Base-by-base conservation (phyloP, 192 early-diverging fungal species). In the Coemansia asiatica region DNA sequence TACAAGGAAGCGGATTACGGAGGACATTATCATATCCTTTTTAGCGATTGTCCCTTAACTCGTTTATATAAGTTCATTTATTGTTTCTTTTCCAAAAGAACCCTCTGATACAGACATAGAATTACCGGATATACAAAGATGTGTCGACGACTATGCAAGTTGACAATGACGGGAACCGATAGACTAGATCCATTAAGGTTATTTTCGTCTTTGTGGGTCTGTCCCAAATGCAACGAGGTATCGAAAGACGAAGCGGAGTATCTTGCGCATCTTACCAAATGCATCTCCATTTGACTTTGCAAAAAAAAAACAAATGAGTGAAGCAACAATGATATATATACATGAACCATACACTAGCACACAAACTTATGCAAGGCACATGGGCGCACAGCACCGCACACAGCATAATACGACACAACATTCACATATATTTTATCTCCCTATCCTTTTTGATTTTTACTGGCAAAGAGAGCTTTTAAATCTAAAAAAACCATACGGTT, bases 161-260 rank as follows among this genome's bases (percentile, higher is more conserved):
- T 44, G 15, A 2, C 10, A 16, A 44, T 44, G 15, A 44, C 40
- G 10, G 40, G 15, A 13, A 44, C 40, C 40, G 15, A 44, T 1
- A 12, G 40, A 12, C 40, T 44, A 16, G 40, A 16, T 2, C 40
- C 10, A 44, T 44, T 44, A 5, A 44, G 15, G 44, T 28, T 67
- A 19, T 54, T 49, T 12, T 19, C 25, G 28, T 50, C 44, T n/a
- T 60, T 59, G 56, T 79, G 76, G 76, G 63, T 40, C 8, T 79
- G 76, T 28, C 76, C 76, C 26, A 70, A 61, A 22, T 79, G 76
- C 57, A 40, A 35, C 26, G 66, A 71, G 50, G 40, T 58, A 1
- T 62, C 72, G 35, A 79, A 79, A 38, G 76, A 79, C 18, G 76
- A 79, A 21, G 48, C 68, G 23, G 49, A 65, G 27, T 79, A 74